Evolutionary conservation across 495 filamentous ascomycete genomes (phyloP).

Genomic region (Penicillium pancosmium): DNA sequence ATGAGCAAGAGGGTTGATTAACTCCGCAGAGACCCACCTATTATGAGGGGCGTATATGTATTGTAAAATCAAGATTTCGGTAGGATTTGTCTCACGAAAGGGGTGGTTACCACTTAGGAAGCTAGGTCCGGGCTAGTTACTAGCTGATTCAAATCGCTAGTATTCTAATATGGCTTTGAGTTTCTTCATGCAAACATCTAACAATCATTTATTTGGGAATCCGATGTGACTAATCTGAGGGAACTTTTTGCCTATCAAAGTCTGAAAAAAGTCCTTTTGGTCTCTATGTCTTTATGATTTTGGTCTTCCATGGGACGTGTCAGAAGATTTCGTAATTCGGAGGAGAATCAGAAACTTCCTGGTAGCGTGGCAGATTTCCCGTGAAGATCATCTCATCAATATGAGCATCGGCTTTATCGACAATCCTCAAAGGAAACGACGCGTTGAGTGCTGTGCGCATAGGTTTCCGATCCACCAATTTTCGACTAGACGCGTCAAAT

Average conservation of each 20-base stretch:
- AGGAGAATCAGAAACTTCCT: slow-evolving; percentile 17
- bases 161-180: too few species aligned
- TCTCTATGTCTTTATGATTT: not conserved
- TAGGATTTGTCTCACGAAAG: too few species aligned
- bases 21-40: not conserved
- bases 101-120: too few species aligned
- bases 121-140: too few species aligned
- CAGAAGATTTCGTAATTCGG: slow-evolving; percentile 11
- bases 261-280: not conserved
- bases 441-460: slow-evolving; percentile 7
- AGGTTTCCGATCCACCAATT: slow-evolving; percentile 18
- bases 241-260: not conserved
- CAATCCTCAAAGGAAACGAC: slow-evolving; percentile 15
- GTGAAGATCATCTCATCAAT: not conserved
- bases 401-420: not conserved
- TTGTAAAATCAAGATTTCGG: not conserved
- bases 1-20: not conserved
- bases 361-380: slow-evolving; percentile 15
- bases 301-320: not conserved
- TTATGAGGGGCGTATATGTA: slow-evolving; percentile 2
- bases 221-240: too few species aligned
- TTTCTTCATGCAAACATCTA: too few species aligned
- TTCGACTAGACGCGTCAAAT: slow-evolving; percentile 6
- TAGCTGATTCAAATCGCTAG: too few species aligned
- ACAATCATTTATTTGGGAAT: too few species aligned